A percentile compares a stretch with the other conserved stretches of the same genome.
These are phyloP conservation scores for Podospora bellae-mahoneyi DNA, from an alignment of 495 filamentous ascomycete genomes.

Conservation along the genomic window DNA sequence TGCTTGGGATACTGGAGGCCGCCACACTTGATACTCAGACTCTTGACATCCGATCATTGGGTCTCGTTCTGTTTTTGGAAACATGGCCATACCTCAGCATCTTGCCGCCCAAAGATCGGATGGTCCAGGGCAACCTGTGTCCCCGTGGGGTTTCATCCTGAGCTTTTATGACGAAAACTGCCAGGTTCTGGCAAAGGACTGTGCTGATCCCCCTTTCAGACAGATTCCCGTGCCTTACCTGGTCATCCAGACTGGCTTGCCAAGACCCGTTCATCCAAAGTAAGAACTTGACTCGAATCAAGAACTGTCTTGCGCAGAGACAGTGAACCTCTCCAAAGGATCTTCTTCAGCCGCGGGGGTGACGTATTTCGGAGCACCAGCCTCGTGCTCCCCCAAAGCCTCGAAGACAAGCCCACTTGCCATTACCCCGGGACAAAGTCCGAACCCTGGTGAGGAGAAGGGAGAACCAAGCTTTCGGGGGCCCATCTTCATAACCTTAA, in stretches of 20 bases:
- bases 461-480: not conserved
- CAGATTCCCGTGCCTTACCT: not conserved
- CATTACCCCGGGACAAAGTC: not conserved
- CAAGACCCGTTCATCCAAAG: not conserved
- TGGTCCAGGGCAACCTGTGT: not conserved
- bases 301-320: too few relatives aligned
- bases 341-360: not conserved
- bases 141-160: slow-evolving; percentile 4
- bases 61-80: slow-evolving; percentile 15
- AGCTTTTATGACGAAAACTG: slow-evolving; percentile 11
- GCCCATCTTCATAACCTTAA: not conserved
- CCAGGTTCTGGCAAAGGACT: slow-evolving; percentile 1
- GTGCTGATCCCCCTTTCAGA: not conserved
- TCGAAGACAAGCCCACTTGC: not conserved
- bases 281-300: not conserved
- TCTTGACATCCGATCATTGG: not conserved
- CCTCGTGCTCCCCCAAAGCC: not conserved
- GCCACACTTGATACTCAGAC: not conserved
- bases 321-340: not conserved
- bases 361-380: not conserved
- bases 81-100: slow-evolving; percentile 5
- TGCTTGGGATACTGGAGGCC: not conserved
- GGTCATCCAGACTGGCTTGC: not conserved
- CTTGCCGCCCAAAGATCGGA: not conserved
- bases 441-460: not conserved